A percentile compares a stretch with the other conserved stretches of the same genome.
These are phyloP conservation scores for Diaporthe amygdali DNA, from an alignment of 2,329 filamentous ascomycete genomes.

Conservation along the genomic window DNA sequence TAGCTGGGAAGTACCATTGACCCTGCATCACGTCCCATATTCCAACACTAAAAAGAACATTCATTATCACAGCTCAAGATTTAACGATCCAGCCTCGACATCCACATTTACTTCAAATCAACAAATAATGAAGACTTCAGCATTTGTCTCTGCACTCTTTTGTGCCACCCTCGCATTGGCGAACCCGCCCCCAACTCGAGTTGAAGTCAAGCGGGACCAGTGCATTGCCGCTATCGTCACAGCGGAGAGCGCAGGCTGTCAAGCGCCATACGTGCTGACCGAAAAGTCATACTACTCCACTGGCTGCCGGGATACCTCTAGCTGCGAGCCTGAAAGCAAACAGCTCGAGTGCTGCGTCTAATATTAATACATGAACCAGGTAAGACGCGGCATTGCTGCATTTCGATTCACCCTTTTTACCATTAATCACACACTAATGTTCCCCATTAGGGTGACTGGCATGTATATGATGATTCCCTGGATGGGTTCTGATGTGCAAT, in stretches of 20 bases:
- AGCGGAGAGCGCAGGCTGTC: not conserved
- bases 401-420: too few relatives aligned
- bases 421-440: too few relatives aligned
- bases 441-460: too few relatives aligned
- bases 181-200: not conserved
- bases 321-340: not conserved
- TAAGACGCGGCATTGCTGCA: not conserved
- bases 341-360: not conserved
- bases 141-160: not conserved
- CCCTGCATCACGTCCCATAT: too few relatives aligned
- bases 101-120: too few relatives aligned
- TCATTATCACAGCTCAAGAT: too few relatives aligned
- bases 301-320: not conserved
- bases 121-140: not conserved
- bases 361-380: not conserved
- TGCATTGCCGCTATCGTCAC: not conserved
- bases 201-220: not conserved
- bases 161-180: not conserved
- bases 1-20: too few relatives aligned
- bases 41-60: too few relatives aligned
- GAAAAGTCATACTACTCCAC: not conserved
- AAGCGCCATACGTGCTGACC: not conserved
- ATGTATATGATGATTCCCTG: too few relatives aligned
- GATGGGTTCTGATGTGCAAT: too few relatives aligned
- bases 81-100: not conserved